Base-by-base conservation (phyloP, 352 stramenopile species). In the Phytophthora pistaciae region DNA sequence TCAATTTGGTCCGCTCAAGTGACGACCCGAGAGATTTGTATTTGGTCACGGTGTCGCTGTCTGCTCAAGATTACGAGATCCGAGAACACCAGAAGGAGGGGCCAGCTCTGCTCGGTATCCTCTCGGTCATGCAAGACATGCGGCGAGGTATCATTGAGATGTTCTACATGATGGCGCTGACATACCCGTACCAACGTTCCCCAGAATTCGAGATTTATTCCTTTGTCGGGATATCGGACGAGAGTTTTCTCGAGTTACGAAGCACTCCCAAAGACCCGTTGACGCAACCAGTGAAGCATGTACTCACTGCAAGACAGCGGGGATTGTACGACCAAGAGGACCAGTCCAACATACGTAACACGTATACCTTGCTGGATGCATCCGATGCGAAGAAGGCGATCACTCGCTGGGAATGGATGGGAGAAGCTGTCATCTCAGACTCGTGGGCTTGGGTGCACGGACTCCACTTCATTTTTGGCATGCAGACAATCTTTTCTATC, bases 291-390 rank as follows among this genome's bases (percentile, higher is more conserved):
- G 50, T 72, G 0, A 79, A 78, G 55, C 31, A 66, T 48, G 6
- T 79, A 16, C 38, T 63, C 4, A 79, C 72, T 2, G 44, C 68
- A 5, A 60, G 50, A 4, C 23, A 64, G 31, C 64, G 68, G 1
- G 75, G 75, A 13, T 72, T 82, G 31, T 82, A 59, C 64, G 42
- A 74, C 11, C 58, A 52, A 13, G 57, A 75, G 1, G 55, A 70
- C 29, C 71, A 82, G 44, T 29, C 50, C 18, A 78, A 78, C 40
- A 52, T 70, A 2, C 44, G 52, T 36, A 65, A 72, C 33, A 52
- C 67, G 31, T 36, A 75, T 31, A 38, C 65, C 11, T 21, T 64
- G 4, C 13, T 66, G 2, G 57, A 72, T 31, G 44, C n/a, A 0
- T n/a, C 33, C 2, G 44, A 52, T 20, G 27, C 68, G 0, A 61